Conservation (phyloP, 345 rosid species). For the Fremontodendron californicum region DNA sequence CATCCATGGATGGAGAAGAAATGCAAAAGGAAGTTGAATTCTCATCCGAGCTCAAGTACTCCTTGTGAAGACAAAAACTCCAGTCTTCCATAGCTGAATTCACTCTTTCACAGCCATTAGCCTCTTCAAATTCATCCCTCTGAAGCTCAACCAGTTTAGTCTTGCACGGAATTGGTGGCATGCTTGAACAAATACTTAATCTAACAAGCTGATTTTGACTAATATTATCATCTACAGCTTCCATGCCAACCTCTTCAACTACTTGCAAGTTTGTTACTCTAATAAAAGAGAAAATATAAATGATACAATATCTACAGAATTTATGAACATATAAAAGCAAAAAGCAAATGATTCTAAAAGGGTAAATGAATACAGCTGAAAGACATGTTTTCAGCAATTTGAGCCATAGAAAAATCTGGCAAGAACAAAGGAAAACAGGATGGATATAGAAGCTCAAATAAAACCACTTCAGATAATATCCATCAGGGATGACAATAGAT, state of each 20-base stretch:
- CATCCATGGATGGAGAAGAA: conserved; percentile 5
- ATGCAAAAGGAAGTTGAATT: too few species aligned
- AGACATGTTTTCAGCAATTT: conserved; percentile 28
- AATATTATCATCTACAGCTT: conserved; percentile 4
- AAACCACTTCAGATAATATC: conserved; percentile 46
- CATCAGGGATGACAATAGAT: conserved; percentile 48
- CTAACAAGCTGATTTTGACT: conserved; percentile 15
- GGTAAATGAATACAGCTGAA: conserved; percentile 4
- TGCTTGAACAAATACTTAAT: conserved; percentile 24
- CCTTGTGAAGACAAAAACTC: too few species aligned
- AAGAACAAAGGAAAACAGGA: conserved; percentile 45
- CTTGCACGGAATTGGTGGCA: conserved; percentile 14
- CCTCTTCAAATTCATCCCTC: background rate
- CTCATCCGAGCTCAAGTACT: too few species aligned
- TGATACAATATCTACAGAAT: conserved; percentile 20
- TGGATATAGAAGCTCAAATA: conserved; percentile 64
- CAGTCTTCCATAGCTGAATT: too few species aligned
- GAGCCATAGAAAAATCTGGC: conserved; percentile 56
- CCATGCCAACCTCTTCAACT: background rate
- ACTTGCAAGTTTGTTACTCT: background rate
- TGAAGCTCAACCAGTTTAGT: conserved; percentile 13
- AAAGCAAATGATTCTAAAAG: conserved; percentile 21
- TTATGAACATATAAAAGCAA: conserved; percentile 16
- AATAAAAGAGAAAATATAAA: conserved; percentile 23
- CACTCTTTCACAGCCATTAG: background rate